Base-by-base conservation (phyloP, 2,329 filamentous ascomycete species). In the Polytolypa hystricis region DNA sequence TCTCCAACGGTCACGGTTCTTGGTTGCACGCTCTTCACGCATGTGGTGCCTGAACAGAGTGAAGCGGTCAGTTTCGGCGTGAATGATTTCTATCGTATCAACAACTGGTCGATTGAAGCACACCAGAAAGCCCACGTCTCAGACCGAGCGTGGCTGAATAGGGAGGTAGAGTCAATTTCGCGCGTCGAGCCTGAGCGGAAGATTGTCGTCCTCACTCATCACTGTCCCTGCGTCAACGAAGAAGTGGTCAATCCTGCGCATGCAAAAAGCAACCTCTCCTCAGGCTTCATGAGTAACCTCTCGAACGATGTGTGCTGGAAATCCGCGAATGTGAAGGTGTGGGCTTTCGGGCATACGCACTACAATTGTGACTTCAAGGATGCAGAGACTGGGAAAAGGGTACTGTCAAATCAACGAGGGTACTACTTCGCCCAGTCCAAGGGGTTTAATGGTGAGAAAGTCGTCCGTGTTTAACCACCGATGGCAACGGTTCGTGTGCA, bases 21-120 rank as follows among this genome's bases (percentile, higher is more conserved):
- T 1, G 66, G 66, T 7, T 70, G 65, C 44, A 67, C 64, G 2
- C 55, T 77, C 2, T 72, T 69, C 52, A 74, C 72, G 0, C 37
- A 49, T 6, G 53, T 76, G 17, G 56, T 60, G 1, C 37, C 55
- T 0, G 47, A 57, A n/a, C 54, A 62, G 5, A 43, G 47, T 5
- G 52, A 57, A 21, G 46, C 39, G 0, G 62, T 74, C 10, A 60
- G 57, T 32, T 47, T 61, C 23, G 56, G 64, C 0, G 44, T 74
- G 6, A 69, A 70, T 30, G 70, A 74, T 52, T 76, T 75, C 42
- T 69, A 62, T 43, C 47, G 62, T 1, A 72, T 61, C n/a, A 30
- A 47, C 0, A 43, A 56, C 32, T 63, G 58, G 56, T 49, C 49
- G 2, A 47, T 61, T 4, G 50, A 52, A 15, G 43, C 40, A 8